These are phyloP conservation scores for Phytophthora rubi DNA, from an alignment of 352 stramenopile genomes.

Conservation along the genomic window DNA sequence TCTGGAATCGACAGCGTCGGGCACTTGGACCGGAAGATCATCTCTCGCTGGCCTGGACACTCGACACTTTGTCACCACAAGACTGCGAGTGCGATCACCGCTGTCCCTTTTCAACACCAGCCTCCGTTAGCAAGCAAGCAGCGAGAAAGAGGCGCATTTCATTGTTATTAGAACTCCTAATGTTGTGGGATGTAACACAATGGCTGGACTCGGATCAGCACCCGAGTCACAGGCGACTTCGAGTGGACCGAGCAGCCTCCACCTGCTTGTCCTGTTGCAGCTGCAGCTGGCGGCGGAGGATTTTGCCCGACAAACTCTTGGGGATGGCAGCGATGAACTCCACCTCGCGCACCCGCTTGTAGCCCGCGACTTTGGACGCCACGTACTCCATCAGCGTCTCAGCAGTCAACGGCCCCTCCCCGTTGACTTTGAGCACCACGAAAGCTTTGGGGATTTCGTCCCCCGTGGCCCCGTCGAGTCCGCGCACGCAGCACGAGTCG, in stretches of 20 bases:
- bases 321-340: slow-evolving; percentile 89
- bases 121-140: background rate
- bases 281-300: slow-evolving; percentile 85
- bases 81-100: background rate
- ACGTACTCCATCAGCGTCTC: slow-evolving; percentile 69
- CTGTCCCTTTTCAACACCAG: background rate
- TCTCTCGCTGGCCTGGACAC: slow-evolving; percentile 2
- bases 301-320: slow-evolving; percentile 90
- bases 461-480: slow-evolving; percentile 65
- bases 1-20: slow-evolving; percentile 32
- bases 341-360: slow-evolving; percentile 89
- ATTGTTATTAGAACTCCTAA: background rate
- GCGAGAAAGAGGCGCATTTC: background rate
- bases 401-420: slow-evolving; percentile 13
- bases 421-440: slow-evolving; percentile 72
- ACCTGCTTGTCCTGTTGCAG: slow-evolving; percentile 45
- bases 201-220: background rate
- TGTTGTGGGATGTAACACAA: background rate
- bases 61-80: background rate
- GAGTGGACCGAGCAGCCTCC: slow-evolving; percentile 19
- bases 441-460: slow-evolving; percentile 92
- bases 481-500: slow-evolving; percentile 78
- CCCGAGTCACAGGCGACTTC: slow-evolving; percentile 20
- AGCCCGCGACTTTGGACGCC: slow-evolving; percentile 74
- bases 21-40: slow-evolving; percentile 54